Base-by-base conservation (phyloP, 306 rosid genomes). In the Calophaca sinica region DNA sequence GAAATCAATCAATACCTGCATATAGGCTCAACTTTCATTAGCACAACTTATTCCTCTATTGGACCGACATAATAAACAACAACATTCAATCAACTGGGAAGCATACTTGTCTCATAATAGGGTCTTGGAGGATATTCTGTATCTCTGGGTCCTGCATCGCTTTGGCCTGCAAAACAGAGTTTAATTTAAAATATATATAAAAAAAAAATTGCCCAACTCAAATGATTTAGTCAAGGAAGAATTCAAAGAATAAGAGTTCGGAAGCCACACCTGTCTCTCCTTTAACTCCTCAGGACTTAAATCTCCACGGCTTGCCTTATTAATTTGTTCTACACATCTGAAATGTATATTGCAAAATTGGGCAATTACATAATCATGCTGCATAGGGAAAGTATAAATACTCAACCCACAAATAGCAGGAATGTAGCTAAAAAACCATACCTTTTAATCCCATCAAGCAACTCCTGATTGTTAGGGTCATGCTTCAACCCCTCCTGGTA, bases 141-240 rank as follows among this genome's bases (percentile, higher is more conserved):
- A 93, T 85, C 84, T 93, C 98, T 31, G 98, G 98, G 76, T 93
- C 98, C 83, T 93, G 98, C 96, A 93, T 93, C 68, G 57, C 96
- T 83, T 93, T 93, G 13, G 98, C 86, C 98, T 92, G 79, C 79
- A 79, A 39, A 63, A 9, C 13, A 38, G 2, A 4, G 36, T 33
- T 33, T 33, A 7, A n/a, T 33, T 33, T 33, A 7, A n/a, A 8
- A 57, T 20, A 44, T 53, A 60, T 13, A n/a, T 28, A 58, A 35
- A 3, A 12, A 39, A 6, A 12, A 0, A 71, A 6, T 35, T 5
- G 70, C 39, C 7, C 44, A 39, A 6, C 44, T 39, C 44, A 39
- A 44, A n/a, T 48, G 3, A 70, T 50, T 36, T 26, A 42, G 26
- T 3, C 4, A 20, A 52, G 29, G n/a, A 67, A 63, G 3, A n/a